Percentiles rank a stretch among this genome's conserved stretches.
phyloP scores from a whole-genome alignment of 2,329 filamentous ascomycete genomes.

The Colletotrichum tofieldiae region DNA sequence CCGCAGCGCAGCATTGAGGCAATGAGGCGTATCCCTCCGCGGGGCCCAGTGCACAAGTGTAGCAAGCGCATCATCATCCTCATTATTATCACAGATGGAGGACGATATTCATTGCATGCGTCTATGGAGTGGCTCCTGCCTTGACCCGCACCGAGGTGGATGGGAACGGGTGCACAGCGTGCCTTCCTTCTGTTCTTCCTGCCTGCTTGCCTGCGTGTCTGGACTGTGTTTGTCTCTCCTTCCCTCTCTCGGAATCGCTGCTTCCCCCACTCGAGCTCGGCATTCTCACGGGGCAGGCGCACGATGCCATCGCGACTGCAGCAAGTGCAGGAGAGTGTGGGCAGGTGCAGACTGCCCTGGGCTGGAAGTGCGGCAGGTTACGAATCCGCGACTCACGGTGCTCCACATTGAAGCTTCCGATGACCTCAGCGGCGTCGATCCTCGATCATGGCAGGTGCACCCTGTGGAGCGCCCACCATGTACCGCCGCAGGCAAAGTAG shows the following conservation, averaged over 20 bases:
- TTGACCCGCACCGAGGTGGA: not conserved
- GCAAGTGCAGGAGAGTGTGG: not conserved
- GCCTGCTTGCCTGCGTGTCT: not conserved
- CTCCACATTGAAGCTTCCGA: slow-evolving; percentile 19
- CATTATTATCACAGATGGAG: not conserved
- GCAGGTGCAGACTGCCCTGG: not conserved
- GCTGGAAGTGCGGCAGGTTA: slow-evolving; percentile 10
- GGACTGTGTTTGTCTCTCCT: not conserved
- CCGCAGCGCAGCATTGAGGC: not conserved
- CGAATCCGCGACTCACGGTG: slow-evolving; percentile 29
- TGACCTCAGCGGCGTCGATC: slow-evolving; percentile 42
- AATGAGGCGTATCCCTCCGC: not conserved
- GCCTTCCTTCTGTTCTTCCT: not conserved
- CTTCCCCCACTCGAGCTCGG: not conserved
- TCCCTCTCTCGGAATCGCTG: not conserved
- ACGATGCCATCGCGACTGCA: not conserved
- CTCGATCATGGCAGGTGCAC: slow-evolving; percentile 8
- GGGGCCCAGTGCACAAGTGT: slow-evolving; percentile 16
- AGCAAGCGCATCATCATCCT: not conserved
- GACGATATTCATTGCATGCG: no score
- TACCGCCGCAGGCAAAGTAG: no score
- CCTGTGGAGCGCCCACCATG: no score
- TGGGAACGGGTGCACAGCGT: no score
- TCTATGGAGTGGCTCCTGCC: not conserved
- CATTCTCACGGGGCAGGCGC: slow-evolving; percentile 1